Evolutionary conservation across 2,329 filamentous ascomycete species (phyloP), one percentile per base, ranked within the genome.

Genomic region (Diaporthe sp.): DNA sequence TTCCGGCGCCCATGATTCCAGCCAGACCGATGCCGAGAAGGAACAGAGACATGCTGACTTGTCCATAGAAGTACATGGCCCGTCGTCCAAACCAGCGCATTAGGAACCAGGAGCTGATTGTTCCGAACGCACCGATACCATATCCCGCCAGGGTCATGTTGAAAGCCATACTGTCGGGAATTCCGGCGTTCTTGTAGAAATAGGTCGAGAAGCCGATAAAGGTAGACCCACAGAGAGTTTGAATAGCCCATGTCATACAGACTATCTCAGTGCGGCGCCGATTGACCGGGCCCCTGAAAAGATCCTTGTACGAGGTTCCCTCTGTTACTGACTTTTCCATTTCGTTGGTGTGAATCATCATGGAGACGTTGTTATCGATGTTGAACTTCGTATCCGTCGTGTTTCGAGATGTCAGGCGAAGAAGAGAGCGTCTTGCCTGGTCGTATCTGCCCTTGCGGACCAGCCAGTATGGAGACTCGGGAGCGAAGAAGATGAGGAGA

Each of bases 261-360:
- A 88, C 87, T 40, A 90, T 87, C 77, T 89, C 87, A 9, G 88
- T 89, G 25, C 89, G 83, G n/a, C 87, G 85, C 4, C 47, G 64
- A 1, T 87, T 82, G 77, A 91, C 86, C 40, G 85, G 77, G 8
- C 87, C 87, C 47, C 82, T 85, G 83, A 91, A 91, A 78, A 87
- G 88, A 78, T 90, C 87, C 19, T 76, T 76, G 77, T 89, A 90
- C 0, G 78, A 82, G 0, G 85, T 83, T 1, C 88, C 87, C 10
- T 82, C 82, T 10, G 84, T 84, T 58, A 84, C 75, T 30, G 81
- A 77, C 77, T 85, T 85, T 77, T 89, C 87, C 73, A 87, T 79
- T 78, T 86, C 84, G 76, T 90, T 87, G 9, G 89, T 90, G 76
- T 90, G 85, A 47, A 86, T 83, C 78, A 90, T 89, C 86, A 90